These are phyloP conservation scores for Jatropha podagrica DNA, from an alignment of 441 rosid genomes.

Conservation along the genomic window DNA sequence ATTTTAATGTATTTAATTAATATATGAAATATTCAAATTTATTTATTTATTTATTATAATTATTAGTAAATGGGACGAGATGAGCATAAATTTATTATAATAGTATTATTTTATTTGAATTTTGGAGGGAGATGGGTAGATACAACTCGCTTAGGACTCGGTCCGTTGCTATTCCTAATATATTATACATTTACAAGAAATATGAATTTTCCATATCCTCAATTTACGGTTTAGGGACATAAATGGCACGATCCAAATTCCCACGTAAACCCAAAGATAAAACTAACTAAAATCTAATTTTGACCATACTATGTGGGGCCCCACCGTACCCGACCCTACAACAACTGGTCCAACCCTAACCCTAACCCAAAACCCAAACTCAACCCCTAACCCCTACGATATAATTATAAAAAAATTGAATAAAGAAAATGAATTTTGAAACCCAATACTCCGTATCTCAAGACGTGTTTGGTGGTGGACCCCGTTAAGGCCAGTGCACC, in stretches of 20 bases:
- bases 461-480: background rate
- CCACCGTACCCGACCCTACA: background rate
- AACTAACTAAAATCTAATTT: background rate
- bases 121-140: too few species aligned
- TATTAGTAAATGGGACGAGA: too few species aligned
- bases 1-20: too few species aligned
- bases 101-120: too few species aligned
- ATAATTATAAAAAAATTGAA: too few species aligned
- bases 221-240: background rate
- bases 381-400: background rate
- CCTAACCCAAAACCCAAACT: background rate
- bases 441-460: background rate
- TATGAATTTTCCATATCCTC: too few species aligned
- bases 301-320: constrained; percentile 1
- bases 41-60: too few species aligned
- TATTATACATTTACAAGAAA: too few species aligned
- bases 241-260: background rate
- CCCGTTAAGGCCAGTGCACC: background rate
- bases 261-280: background rate
- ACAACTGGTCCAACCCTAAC: background rate
- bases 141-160: too few species aligned
- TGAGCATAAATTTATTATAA: too few species aligned
- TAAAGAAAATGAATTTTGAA: background rate
- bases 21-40: too few species aligned
- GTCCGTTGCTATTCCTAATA: too few species aligned